These are phyloP conservation scores for Neospora caninum DNA, from an alignment of 169 alveolate species.

Conservation along the genomic window DNA sequence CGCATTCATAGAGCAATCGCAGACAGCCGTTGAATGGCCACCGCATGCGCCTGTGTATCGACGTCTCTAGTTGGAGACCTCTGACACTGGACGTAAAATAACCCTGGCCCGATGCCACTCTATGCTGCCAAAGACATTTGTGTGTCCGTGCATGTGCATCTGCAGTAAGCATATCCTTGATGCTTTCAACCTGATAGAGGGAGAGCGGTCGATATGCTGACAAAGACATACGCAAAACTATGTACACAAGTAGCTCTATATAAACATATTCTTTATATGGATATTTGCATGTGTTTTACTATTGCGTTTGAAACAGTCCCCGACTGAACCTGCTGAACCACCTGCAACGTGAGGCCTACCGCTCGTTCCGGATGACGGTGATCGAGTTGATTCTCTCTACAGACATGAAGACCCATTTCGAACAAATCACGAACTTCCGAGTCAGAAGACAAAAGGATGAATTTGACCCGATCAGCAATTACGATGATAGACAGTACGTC, in stretches of 20 bases:
- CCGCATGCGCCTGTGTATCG: too few species aligned
- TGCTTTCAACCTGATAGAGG: neutral
- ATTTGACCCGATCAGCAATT: constrained; percentile 35
- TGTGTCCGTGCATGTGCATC: neutral
- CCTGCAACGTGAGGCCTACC: constrained; percentile 33
- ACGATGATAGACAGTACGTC: constrained; percentile 59
- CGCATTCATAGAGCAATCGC: too few species aligned
- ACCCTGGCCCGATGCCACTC: neutral
- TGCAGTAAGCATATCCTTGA: neutral
- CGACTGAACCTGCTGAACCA: constrained; percentile 29
- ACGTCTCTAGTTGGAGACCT: too few species aligned
- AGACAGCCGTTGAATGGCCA: too few species aligned
- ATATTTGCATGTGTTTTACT: too few species aligned
- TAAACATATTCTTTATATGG: too few species aligned
- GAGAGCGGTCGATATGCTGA: too few species aligned
- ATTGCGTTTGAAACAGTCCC: neutral
- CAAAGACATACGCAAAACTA: too few species aligned
- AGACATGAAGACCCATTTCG: constrained; percentile 94
- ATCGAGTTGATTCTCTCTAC: constrained; percentile 88
- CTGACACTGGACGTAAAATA: too few species aligned
- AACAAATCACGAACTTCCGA: constrained; percentile 86
- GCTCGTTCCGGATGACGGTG: constrained; percentile 41
- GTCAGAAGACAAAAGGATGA: constrained; percentile 61
- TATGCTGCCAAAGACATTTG: neutral
- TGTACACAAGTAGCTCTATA: too few species aligned